A percentile compares a stretch with the other conserved stretches of the same genome.
These are phyloP conservation scores for Candida taoyuanica DNA, from an alignment of 805 yeast species.

Conservation along the genomic window DNA sequence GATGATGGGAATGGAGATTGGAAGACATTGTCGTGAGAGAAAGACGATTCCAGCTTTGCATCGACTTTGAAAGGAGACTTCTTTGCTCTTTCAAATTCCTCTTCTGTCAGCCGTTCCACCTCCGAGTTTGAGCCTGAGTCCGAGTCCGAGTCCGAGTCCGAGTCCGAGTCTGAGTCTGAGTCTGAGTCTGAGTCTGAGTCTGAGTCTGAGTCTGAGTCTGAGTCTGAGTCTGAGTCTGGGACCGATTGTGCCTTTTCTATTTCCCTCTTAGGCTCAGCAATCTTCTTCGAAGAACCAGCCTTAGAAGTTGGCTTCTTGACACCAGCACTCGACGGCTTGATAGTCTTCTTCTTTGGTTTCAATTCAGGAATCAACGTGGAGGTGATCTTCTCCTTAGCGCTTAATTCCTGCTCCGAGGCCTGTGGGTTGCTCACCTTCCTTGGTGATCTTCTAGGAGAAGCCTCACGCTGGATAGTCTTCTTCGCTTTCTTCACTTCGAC, in stretches of 20 bases:
- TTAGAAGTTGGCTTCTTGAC: neutral
- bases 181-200: neutral
- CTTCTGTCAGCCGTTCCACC: conserved; percentile 1
- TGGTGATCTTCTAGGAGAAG: conserved; percentile 13
- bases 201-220: conserved; percentile 3
- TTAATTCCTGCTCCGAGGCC: neutral
- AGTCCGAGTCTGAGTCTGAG: conserved; percentile 1
- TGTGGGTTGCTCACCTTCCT: conserved; percentile 20
- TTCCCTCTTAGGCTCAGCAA: neutral
- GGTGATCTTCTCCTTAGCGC: conserved; percentile 10
- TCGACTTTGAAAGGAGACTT: conserved; percentile 4
- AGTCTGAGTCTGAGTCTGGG: conserved; percentile 1
- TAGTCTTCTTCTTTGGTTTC: neutral
- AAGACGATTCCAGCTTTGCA: conserved; percentile 22
- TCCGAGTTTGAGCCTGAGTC: conserved; percentile 1
- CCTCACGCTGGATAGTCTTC: conserved; percentile 1
- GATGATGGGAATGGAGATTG: conserved; percentile 28
- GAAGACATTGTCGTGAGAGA: conserved; percentile 34
- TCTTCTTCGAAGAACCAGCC: neutral
- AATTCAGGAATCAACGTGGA: neutral
- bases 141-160: too few species aligned
- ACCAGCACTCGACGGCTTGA: neutral
- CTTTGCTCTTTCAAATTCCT: conserved; percentile 4
- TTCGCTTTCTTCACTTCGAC: neutral
- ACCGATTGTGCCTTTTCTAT: neutral